Conservation (phyloP, 441 rosid species). For the Dalechampia spathulata region DNA sequence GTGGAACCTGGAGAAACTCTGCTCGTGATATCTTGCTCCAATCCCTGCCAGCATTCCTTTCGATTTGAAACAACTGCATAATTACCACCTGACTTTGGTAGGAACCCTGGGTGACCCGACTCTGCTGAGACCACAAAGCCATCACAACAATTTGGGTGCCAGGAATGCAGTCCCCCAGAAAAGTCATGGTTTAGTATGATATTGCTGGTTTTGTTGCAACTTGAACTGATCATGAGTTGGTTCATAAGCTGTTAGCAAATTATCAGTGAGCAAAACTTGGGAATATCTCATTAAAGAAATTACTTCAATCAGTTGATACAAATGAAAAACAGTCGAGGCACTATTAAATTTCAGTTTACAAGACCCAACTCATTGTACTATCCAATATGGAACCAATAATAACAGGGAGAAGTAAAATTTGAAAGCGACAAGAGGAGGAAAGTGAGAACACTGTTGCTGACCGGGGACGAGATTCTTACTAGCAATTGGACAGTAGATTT, state of each 20-base stretch:
- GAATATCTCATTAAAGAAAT: slow-evolving; percentile 2
- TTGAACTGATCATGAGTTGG: slow-evolving; percentile 20
- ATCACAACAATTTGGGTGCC: slow-evolving; percentile 74
- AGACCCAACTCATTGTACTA: too few relatives aligned
- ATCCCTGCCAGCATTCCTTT: slow-evolving; percentile 81
- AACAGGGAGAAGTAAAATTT: too few relatives aligned
- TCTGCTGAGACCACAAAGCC: slow-evolving; percentile 55
- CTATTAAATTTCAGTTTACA: too few relatives aligned
- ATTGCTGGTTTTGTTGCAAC: slow-evolving; percentile 14
- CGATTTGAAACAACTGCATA: slow-evolving; percentile 75
- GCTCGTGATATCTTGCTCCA: slow-evolving; percentile 81
- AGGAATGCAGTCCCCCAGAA: slow-evolving; percentile 55
- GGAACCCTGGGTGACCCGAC: slow-evolving; percentile 20
- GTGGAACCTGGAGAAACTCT: slow-evolving; percentile 47
- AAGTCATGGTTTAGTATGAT: slow-evolving; percentile 65
- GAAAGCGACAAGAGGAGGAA: too few relatives aligned
- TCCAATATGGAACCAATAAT: too few relatives aligned
- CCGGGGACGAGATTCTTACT: slow-evolving; percentile 1
- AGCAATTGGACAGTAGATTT: too few relatives aligned
- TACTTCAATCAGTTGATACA: not conserved
- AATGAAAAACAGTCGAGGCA: too few relatives aligned
- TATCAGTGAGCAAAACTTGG: slow-evolving; percentile 7
- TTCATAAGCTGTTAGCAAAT: slow-evolving; percentile 36
- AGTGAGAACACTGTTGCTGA: too few relatives aligned
- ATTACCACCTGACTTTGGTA: slow-evolving; percentile 23